These are phyloP conservation scores for Botrytis porri DNA, from an alignment of 2,329 filamentous ascomycete genomes.

Conservation along the genomic window DNA sequence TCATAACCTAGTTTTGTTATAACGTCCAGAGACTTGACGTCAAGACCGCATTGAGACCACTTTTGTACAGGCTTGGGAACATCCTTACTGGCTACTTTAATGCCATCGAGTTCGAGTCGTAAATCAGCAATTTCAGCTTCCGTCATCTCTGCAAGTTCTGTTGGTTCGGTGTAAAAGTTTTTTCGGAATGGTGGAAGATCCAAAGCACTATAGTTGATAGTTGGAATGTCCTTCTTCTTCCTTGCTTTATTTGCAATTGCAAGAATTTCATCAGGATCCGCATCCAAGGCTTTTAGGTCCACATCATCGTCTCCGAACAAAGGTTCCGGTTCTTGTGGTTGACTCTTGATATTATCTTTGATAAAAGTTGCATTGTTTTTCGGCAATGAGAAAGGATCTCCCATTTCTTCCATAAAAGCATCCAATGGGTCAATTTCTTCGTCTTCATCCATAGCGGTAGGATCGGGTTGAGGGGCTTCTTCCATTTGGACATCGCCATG, in stretches of 20 bases:
- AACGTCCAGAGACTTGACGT: constrained; percentile 81
- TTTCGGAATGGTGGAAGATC: constrained; percentile 85
- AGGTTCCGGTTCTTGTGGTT: constrained; percentile 69
- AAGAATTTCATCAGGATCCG: constrained; percentile 61
- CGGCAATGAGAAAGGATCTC: constrained; percentile 47
- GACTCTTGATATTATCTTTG: constrained; percentile 43
- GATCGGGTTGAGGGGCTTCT: constrained; percentile 33
- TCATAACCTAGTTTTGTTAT: constrained; percentile 80
- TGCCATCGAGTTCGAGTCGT: constrained; percentile 85
- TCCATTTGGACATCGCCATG: constrained; percentile 40
- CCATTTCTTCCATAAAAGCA: constrained; percentile 80
- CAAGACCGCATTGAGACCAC: constrained; percentile 93
- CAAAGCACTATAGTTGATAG: constrained; percentile 81
- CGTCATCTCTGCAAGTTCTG: constrained; percentile 77
- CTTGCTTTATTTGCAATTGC: constrained; percentile 57
- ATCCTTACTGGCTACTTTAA: constrained; percentile 86
- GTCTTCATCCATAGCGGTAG: constrained; percentile 51
- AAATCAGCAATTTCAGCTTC: constrained; percentile 80
- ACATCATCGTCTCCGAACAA: constrained; percentile 86
- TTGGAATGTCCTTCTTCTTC: constrained; percentile 95
- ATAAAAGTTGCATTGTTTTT: constrained; percentile 36
- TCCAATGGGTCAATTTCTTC: constrained; percentile 86
- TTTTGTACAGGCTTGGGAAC: constrained; percentile 92
- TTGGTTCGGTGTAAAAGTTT: constrained; percentile 90
- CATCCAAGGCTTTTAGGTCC: constrained; percentile 59